Conservation (phyloP, 495 filamentous ascomycete species). For the Penicillium alfredii region DNA sequence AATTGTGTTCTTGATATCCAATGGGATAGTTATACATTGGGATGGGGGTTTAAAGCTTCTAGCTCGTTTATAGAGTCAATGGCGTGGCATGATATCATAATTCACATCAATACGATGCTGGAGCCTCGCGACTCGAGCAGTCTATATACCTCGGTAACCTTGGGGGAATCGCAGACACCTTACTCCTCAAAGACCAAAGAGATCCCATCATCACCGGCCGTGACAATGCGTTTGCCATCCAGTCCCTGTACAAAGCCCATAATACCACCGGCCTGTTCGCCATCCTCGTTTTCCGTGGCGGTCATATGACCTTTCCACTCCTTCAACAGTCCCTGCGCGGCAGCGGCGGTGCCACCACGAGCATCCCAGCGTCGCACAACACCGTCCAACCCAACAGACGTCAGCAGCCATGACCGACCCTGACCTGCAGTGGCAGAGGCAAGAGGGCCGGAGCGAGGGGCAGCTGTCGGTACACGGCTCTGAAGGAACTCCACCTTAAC, state of each 20-base stretch:
- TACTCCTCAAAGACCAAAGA: slow-evolving; percentile 60
- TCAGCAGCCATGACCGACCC: slow-evolving; percentile 58
- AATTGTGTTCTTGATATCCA: not conserved
- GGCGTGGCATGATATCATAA: slow-evolving; percentile 22
- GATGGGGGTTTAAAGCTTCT: not conserved
- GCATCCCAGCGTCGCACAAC: slow-evolving; percentile 83
- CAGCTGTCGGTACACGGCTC: slow-evolving; percentile 21
- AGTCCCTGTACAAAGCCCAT: slow-evolving; percentile 81
- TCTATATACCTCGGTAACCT: no score
- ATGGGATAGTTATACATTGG: slow-evolving; percentile 1
- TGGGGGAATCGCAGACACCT: no score
- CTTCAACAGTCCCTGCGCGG: slow-evolving; percentile 56
- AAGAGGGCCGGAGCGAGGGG: slow-evolving; percentile 20
- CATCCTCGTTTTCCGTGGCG: slow-evolving; percentile 62
- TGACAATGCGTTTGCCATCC: slow-evolving; percentile 62
- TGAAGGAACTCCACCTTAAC: slow-evolving; percentile 88
- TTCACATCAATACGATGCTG: slow-evolving; percentile 4
- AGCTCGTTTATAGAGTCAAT: no score
- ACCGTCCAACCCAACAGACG: slow-evolving; percentile 78
- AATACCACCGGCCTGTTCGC: slow-evolving; percentile 64
- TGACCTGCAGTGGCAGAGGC: slow-evolving; percentile 22
- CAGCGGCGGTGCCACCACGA: slow-evolving; percentile 64
- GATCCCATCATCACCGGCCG: slow-evolving; percentile 82
- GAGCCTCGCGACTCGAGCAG: no score
- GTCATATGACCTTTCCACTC: slow-evolving; percentile 82